Evolutionary conservation across 2,329 filamentous ascomycete species (phyloP).

Genomic region (Claviceps sp.): DNA sequence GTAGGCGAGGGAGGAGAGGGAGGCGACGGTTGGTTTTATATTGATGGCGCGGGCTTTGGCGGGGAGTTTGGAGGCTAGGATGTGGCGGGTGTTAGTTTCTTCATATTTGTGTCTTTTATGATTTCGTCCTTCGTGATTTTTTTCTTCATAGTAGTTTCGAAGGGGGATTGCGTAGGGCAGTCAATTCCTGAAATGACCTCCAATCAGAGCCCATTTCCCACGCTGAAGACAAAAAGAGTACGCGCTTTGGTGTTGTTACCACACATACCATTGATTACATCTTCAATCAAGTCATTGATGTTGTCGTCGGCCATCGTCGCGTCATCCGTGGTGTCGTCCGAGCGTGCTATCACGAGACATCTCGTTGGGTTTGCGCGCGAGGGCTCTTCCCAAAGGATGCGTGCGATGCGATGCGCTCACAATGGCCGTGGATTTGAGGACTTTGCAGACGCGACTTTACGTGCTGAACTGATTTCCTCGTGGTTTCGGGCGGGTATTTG

Average conservation of each 20-base stretch:
- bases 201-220: too few relatives aligned
- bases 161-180: too few relatives aligned
- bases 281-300: constrained; percentile 21
- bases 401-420: too few relatives aligned
- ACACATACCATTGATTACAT: constrained; percentile 23
- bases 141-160: neutral
- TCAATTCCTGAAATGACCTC: too few relatives aligned
- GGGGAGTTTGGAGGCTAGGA: constrained; percentile 42
- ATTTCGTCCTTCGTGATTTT: neutral
- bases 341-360: neutral
- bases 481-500: neutral
- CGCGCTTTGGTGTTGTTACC: neutral
- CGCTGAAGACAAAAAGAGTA: neutral
- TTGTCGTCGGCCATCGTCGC: constrained; percentile 17
- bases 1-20: constrained; percentile 48
- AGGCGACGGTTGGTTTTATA: constrained; percentile 51
- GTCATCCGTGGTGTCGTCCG: neutral
- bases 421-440: neutral
- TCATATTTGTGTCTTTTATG: neutral
- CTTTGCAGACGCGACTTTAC: neutral
- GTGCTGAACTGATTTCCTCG: neutral
- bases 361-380: neutral
- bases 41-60: constrained; percentile 51
- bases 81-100: neutral
- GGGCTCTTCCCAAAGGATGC: neutral